These are phyloP conservation scores for Apostasia shenzhenica DNA, from an alignment of 106 monocot genomes.

Conservation along the genomic window DNA sequence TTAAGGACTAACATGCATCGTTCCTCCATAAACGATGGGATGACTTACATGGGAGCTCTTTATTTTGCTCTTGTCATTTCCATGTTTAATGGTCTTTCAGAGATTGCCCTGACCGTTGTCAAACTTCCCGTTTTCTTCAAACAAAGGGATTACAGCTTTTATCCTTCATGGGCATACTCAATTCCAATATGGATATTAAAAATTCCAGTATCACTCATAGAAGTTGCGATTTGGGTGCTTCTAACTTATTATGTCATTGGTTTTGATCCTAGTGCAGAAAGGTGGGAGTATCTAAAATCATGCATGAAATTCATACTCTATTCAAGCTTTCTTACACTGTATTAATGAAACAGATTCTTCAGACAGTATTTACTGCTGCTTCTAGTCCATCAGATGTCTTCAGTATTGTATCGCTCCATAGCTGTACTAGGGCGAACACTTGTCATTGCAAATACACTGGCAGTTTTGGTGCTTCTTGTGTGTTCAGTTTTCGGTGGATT, in stretches of 20 bases:
- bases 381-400: slow-evolving; percentile 50
- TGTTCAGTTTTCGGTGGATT: slow-evolving; percentile 68
- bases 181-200: slow-evolving; percentile 67
- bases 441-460: slow-evolving; percentile 67
- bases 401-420: slow-evolving; percentile 47
- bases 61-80: slow-evolving; percentile 30
- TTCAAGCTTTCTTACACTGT: no score
- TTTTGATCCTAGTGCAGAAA: slow-evolving; percentile 42
- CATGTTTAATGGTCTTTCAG: slow-evolving; percentile 61
- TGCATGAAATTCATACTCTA: no score
- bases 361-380: slow-evolving; percentile 55
- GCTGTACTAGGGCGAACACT: slow-evolving; percentile 45
- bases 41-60: slow-evolving; percentile 54
- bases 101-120: slow-evolving; percentile 44
- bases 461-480: slow-evolving; percentile 50
- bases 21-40: slow-evolving; percentile 23
- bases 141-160: slow-evolving; percentile 69
- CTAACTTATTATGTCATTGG: slow-evolving; percentile 72
- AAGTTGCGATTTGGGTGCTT: slow-evolving; percentile 36
- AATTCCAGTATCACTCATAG: slow-evolving; percentile 55
- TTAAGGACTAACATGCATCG: slow-evolving; percentile 54
- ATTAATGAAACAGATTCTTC: slow-evolving; percentile 34
- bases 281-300: slow-evolving; percentile 20
- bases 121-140: slow-evolving; percentile 83
- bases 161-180: slow-evolving; percentile 71